Percentiles rank a stretch among this genome's conserved stretches.
Conservation (phyloP, 2,329 filamentous ascomycete species). For the Penicillium glabrum region DNA sequence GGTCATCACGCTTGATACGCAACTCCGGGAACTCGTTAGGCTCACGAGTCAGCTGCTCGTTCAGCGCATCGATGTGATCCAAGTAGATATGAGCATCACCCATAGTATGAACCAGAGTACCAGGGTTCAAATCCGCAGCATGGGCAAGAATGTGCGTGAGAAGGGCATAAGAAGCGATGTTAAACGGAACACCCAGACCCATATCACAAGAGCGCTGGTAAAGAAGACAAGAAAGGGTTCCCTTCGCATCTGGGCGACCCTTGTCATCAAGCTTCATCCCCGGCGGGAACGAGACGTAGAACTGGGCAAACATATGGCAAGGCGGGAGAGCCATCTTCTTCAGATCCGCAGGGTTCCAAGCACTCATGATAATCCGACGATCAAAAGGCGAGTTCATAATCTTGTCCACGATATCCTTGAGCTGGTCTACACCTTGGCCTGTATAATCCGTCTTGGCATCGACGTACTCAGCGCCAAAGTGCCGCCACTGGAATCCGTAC, state of each 20-base stretch:
- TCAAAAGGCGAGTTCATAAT: conserved; percentile 82
- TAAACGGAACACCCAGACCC: conserved; percentile 96
- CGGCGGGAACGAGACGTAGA: conserved; percentile 77
- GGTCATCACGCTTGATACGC: conserved; percentile 66
- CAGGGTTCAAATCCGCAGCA: conserved; percentile 79
- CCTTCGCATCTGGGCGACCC: conserved; percentile 49
- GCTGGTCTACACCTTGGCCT: conserved; percentile 87
- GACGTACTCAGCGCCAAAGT: conserved; percentile 90
- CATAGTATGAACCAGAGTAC: conserved; percentile 91
- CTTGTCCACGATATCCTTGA: conserved; percentile 86
- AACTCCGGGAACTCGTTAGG: conserved; percentile 79
- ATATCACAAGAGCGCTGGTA: conserved; percentile 97
- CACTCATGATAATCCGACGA: conserved; percentile 81
- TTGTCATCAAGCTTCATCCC: conserved; percentile 23
- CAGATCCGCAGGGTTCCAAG: conserved; percentile 90
- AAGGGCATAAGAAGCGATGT: conserved; percentile 92
- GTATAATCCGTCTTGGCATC: conserved; percentile 79
- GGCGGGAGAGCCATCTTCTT: conserved; percentile 88
- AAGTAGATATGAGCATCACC: conserved; percentile 96
- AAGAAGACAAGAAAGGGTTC: conserved; percentile 79
- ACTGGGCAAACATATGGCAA: conserved; percentile 97
- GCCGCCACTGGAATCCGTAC: conserved; percentile 98
- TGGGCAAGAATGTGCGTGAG: conserved; percentile 94
- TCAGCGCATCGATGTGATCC: conserved; percentile 86
- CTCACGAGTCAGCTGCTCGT: conserved; percentile 75